Evolutionary conservation across 176 grass and related monocot species (phyloP), one percentile per base, ranked within the genome.

Genomic region (Aegilops longissima): DNA sequence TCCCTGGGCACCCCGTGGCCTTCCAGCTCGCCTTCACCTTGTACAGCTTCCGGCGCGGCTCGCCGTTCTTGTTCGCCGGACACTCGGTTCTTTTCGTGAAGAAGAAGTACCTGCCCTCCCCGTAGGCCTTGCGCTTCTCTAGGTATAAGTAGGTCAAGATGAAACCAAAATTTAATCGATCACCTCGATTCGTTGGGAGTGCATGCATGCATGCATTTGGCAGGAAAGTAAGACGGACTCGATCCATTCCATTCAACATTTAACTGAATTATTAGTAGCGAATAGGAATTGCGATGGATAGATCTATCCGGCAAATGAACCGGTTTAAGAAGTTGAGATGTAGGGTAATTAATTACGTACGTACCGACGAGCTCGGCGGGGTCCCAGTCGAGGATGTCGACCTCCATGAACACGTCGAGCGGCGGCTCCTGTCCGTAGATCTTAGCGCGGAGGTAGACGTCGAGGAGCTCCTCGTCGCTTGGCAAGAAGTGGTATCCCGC

Each of bases 361-460:
- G 38, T 85, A 86, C 88, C 84, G 24, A 90, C 44, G n/a, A 90
- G 73, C 2, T 4, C 51, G 17, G 10, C 23, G 1, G 88, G 84
- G 12, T 86, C 39, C 39, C 52, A 56, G 0, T 78, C 8, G 73
- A 86, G 84, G 40, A 90, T 11, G 9, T 4, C 0, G 47, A 86
- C 78, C 9, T 89, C 78, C 21, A 72, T 86, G 39, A 90, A 4
- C 17, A 86, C 11, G 0, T 42, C 5, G n/a, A 83, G 79, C 11
- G 84, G 88, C 3, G 3, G 73, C 39, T 9, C 0, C 8, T 0
- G 38, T 24, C 73, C 73, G 29, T 90, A 79, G 11, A 90, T 86
- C 83, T 86, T 86, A 73, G n/a, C 0, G 17, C 88, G 88, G 64
- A 90, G 88, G 73, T 90, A 82, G 79, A 39, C 10, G 3, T 34